A percentile compares a stretch with the other conserved stretches of the same genome.
These are phyloP conservation scores for Entelexis sorbosivorans DNA, from an alignment of 1,139 yeast species.

Conservation along the genomic window DNA sequence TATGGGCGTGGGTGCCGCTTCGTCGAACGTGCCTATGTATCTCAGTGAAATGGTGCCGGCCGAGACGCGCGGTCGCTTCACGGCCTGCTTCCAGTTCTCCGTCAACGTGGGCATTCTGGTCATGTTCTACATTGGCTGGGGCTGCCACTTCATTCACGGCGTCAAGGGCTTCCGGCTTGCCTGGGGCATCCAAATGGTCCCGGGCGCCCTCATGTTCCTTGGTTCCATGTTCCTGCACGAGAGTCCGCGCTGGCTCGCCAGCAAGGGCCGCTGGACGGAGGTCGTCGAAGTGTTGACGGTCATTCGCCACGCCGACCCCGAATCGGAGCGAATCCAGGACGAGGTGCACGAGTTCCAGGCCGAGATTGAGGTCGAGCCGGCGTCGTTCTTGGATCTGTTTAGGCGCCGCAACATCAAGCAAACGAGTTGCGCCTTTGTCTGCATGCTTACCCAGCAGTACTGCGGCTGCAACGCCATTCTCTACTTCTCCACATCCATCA, in stretches of 20 bases:
- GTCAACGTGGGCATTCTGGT: constrained; percentile 43
- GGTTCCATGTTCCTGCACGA: constrained; percentile 49
- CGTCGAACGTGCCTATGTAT: constrained; percentile 63
- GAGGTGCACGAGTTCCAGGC: constrained; percentile 39
- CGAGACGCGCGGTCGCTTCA: constrained; percentile 46
- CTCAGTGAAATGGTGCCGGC: constrained; percentile 64
- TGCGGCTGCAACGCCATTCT: constrained; percentile 63
- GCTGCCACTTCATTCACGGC: constrained; percentile 28
- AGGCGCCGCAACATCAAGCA: constrained; percentile 32
- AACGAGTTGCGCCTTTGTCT: constrained; percentile 36
- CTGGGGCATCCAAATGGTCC: constrained; percentile 49
- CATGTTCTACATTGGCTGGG: constrained; percentile 39
- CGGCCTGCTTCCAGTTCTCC: constrained; percentile 42
- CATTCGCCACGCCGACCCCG: constrained; percentile 26
- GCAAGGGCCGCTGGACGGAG: constrained; percentile 50
- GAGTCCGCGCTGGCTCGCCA: constrained; percentile 64
- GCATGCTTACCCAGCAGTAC: constrained; percentile 54
- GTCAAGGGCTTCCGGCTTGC: constrained; percentile 41
- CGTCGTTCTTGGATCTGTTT: constrained; percentile 30
- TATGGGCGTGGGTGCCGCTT: constrained; percentile 58
- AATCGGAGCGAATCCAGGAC: constrained; percentile 45
- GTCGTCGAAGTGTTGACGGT: constrained; percentile 37
- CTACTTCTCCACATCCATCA: constrained; percentile 32
- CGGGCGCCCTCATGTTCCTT: constrained; percentile 39
- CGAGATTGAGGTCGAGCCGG: constrained; percentile 38